These are phyloP conservation scores for Phytophthora ramorum DNA, from an alignment of 352 stramenopile species.

Conservation along the genomic window DNA sequence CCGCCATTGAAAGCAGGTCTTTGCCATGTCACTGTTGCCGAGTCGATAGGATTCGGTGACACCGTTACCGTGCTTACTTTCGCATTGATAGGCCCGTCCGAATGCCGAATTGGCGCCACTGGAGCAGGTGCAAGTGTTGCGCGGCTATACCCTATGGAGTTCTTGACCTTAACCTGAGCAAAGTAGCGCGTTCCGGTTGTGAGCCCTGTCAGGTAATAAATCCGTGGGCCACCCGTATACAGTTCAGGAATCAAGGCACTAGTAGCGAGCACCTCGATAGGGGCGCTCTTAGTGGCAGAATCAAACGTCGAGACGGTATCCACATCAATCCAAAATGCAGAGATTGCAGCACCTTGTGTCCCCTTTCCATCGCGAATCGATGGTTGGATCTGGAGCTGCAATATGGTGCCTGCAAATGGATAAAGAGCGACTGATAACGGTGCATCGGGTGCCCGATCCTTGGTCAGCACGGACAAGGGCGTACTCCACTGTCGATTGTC, in stretches of 20 bases:
- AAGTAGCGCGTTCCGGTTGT: slow-evolving; percentile 85
- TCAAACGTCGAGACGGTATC: slow-evolving; percentile 83
- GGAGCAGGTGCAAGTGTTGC: slow-evolving; percentile 67
- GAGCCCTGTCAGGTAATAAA: slow-evolving; percentile 82
- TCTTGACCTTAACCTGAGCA: slow-evolving; percentile 83
- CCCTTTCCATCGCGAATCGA: slow-evolving; percentile 73
- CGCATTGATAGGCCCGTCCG: slow-evolving; percentile 61
- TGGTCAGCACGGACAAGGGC: slow-evolving; percentile 70
- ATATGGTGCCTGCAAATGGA: slow-evolving; percentile 60
- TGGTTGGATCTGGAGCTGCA: slow-evolving; percentile 83
- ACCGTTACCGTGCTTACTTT: slow-evolving; percentile 62
- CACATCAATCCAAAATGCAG: slow-evolving; percentile 72
- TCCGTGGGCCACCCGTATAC: slow-evolving; percentile 55
- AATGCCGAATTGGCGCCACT: slow-evolving; percentile 55
- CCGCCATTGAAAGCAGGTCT: slow-evolving; percentile 67
- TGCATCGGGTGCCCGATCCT: slow-evolving; percentile 87
- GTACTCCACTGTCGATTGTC: slow-evolving; percentile 95
- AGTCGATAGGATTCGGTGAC: slow-evolving; percentile 59
- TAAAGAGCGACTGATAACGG: slow-evolving; percentile 65
- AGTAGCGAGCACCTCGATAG: slow-evolving; percentile 39
- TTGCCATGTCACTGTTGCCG: slow-evolving; percentile 80
- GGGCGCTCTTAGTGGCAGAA: slow-evolving; percentile 57
- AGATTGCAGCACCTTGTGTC: slow-evolving; percentile 49
- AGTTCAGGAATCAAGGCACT: slow-evolving; percentile 52
- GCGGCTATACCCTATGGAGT: slow-evolving; percentile 70